Conservation (phyloP, 148 eudicot genomes). For the Rhododendron ferrugineum region DNA sequence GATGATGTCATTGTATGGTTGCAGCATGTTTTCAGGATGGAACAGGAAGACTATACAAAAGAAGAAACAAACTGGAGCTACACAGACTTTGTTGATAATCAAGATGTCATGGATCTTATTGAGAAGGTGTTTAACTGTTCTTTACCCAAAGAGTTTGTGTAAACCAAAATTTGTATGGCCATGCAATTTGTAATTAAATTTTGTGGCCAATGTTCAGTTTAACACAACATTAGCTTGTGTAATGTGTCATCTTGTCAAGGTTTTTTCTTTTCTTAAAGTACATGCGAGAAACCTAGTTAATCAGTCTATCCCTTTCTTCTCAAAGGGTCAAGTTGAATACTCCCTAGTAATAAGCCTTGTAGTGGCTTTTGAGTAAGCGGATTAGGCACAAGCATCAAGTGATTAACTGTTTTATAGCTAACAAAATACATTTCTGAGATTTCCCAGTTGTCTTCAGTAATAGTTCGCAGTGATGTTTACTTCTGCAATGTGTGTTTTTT, state of each 20-base stretch:
- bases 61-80: slow-evolving; percentile 70
- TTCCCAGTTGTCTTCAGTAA: too few relatives aligned
- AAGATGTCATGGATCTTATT: slow-evolving; percentile 61
- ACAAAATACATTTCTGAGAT: too few relatives aligned
- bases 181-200: neutral
- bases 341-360: neutral
- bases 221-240: neutral
- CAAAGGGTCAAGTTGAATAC: neutral
- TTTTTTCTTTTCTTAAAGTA: too few relatives aligned
- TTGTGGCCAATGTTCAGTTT: neutral
- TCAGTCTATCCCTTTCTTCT: too few relatives aligned
- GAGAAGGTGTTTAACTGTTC: slow-evolving; percentile 43
- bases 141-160: neutral
- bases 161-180: neutral
- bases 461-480: too few relatives aligned
- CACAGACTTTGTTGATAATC: slow-evolving; percentile 64
- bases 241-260: neutral
- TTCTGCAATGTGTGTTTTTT: too few relatives aligned
- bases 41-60: slow-evolving; percentile 63
- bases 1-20: slow-evolving; percentile 23
- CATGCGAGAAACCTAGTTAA: too few relatives aligned
- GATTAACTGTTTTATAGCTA: too few relatives aligned
- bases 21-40: slow-evolving; percentile 71
- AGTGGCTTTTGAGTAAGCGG: neutral
- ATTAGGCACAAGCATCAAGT: neutral